phyloP scores from a whole-genome alignment of 2,329 filamentous ascomycete genomes.

The Hypomyces rosellus region DNA sequence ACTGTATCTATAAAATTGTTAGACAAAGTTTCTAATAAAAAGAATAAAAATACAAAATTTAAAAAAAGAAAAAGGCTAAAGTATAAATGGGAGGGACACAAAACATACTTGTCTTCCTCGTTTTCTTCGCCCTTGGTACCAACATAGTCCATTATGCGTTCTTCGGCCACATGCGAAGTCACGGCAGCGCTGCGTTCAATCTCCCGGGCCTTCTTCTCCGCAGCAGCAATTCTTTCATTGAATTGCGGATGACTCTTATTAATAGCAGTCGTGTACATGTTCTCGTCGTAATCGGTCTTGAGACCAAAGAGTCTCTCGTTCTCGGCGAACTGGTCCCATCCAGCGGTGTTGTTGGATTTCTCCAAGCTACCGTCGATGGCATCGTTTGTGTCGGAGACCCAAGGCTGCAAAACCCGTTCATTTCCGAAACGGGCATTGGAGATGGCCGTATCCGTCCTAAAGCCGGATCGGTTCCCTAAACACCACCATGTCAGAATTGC shows the following conservation, averaged over 20 bases:
- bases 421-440: constrained; percentile 63
- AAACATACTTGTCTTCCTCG: constrained; percentile 79
- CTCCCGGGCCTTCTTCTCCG: constrained; percentile 78
- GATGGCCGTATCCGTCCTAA: constrained; percentile 85
- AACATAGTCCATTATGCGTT: constrained; percentile 68
- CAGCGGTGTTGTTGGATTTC: constrained; percentile 38
- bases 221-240: constrained; percentile 67
- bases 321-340: constrained; percentile 90
- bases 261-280: constrained; percentile 87
- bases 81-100: background rate
- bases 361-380: constrained; percentile 68
- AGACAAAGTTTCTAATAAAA: constrained; percentile 10
- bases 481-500: constrained; percentile 3
- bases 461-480: constrained; percentile 60
- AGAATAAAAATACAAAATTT: constrained; percentile 14
- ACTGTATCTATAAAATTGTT: constrained; percentile 60
- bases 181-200: constrained; percentile 71
- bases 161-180: constrained; percentile 83
- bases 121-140: constrained; percentile 64
- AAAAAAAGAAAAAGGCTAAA: no score
- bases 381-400: constrained; percentile 62
- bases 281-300: constrained; percentile 87
- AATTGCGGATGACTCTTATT: constrained; percentile 80
- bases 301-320: constrained; percentile 86
- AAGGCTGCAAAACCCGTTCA: constrained; percentile 73